Percentiles rank a stretch among this genome's conserved stretches.
phyloP scores from a whole-genome alignment of 768 basidiomycete species.

The Boletus rufocinnamomeus region DNA sequence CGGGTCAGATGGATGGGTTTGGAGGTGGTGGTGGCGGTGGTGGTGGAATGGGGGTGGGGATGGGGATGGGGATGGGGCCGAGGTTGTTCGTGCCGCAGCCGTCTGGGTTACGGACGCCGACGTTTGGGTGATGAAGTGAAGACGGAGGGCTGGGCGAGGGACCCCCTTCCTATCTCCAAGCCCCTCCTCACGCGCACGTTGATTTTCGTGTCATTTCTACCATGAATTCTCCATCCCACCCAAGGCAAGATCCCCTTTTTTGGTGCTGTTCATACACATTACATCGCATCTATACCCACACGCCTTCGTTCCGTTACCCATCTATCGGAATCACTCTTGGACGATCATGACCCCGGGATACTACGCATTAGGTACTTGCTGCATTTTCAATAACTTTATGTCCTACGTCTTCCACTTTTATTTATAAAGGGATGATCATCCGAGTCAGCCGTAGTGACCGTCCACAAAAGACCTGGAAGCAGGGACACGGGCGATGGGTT shows the following conservation, averaged over 20 bases:
- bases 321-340: neutral
- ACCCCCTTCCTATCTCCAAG: neutral
- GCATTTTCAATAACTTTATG: neutral
- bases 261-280: neutral
- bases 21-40: too few species aligned
- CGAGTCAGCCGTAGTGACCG: neutral
- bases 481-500: neutral
- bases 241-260: neutral
- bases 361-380: neutral
- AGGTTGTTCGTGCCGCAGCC: slow-evolving; percentile 29
- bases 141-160: neutral
- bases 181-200: neutral
- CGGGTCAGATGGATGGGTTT: too few species aligned
- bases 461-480: neutral
- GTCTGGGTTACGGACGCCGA: slow-evolving; percentile 30
- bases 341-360: neutral
- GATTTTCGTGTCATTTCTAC: neutral
- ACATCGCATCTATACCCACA: slow-evolving; percentile 3
- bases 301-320: neutral
- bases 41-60: slow-evolving; percentile 10
- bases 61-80: slow-evolving; percentile 8
- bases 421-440: neutral
- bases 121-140: slow-evolving; percentile 24
- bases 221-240: too few species aligned
- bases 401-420: neutral